phyloP scores from a whole-genome alignment of 768 basidiomycete genomes.

The Trametopsis cervina region DNA sequence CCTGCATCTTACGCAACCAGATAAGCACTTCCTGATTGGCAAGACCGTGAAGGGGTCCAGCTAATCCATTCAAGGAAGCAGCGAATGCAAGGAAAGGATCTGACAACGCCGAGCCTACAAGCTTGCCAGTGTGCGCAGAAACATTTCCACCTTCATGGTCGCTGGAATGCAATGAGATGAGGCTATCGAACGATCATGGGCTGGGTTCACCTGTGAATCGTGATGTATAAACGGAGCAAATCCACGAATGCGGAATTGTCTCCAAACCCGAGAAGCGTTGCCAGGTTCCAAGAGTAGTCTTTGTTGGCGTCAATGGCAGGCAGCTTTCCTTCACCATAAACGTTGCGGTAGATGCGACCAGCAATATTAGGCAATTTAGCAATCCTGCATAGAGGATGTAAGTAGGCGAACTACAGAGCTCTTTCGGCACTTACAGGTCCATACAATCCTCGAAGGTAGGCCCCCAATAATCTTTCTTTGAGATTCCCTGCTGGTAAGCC shows the following conservation, averaged over 20 bases:
- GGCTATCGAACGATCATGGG: background rate
- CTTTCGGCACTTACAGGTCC: slow-evolving; percentile 52
- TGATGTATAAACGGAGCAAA: slow-evolving; percentile 91
- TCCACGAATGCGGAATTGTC: slow-evolving; percentile 87
- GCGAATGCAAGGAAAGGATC: slow-evolving; percentile 95
- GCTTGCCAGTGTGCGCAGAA: slow-evolving; percentile 89
- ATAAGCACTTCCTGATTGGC: slow-evolving; percentile 96
- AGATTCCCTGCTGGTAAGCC: slow-evolving; percentile 86
- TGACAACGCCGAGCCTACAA: slow-evolving; percentile 91
- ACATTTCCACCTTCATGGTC: slow-evolving; percentile 99
- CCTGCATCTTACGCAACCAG: slow-evolving; percentile 93
- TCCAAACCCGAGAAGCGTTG: slow-evolving; percentile 87
- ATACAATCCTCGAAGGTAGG: slow-evolving; percentile 87
- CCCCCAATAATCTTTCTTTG: slow-evolving; percentile 97
- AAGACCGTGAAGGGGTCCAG: slow-evolving; percentile 93
- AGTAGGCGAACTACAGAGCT: background rate
- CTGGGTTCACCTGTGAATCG: slow-evolving; percentile 73
- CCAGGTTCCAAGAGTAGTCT: slow-evolving; percentile 87
- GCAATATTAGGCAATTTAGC: slow-evolving; percentile 97
- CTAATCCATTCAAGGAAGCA: slow-evolving; percentile 92
- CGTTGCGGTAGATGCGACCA: slow-evolving; percentile 84
- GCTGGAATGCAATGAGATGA: slow-evolving; percentile 27
- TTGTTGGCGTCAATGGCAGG: slow-evolving; percentile 77
- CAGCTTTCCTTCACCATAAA: slow-evolving; percentile 83
- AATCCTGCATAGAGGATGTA: slow-evolving; percentile 43